Evolutionary conservation across 1,139 yeast genomes (phyloP).

Genomic region (Candida sojae): DNA sequence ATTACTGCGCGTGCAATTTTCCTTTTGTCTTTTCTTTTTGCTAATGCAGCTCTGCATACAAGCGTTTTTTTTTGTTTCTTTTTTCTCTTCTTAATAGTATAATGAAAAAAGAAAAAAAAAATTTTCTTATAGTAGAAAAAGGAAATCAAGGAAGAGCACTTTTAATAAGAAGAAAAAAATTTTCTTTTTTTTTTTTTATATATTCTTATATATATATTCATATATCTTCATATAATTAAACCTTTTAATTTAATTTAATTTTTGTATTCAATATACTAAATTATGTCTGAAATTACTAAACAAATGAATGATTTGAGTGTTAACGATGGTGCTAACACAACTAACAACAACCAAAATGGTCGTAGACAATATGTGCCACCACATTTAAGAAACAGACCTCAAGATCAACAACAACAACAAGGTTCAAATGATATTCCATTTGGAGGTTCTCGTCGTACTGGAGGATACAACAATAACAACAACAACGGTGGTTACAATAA

Average conservation of each 20-base stretch:
- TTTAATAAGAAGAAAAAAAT: constrained; percentile 4
- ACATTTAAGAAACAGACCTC: constrained; percentile 49
- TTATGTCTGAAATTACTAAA: constrained; percentile 45
- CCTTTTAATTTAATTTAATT: constrained; percentile 3
- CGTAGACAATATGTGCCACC: constrained; percentile 65
- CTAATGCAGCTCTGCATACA: background rate
- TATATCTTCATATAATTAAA: background rate
- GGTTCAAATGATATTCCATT: constrained; percentile 8
- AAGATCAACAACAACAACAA: constrained; percentile 11
- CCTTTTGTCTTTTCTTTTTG: background rate
- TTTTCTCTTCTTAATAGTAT: background rate
- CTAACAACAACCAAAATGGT: constrained; percentile 15
- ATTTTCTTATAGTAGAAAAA: constrained; percentile 1
- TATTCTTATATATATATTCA: background rate
- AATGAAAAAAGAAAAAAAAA: background rate
- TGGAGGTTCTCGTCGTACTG: constrained; percentile 16
- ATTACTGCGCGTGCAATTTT: background rate
- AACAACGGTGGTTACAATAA: constrained; percentile 29
- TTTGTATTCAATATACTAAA: constrained; percentile 5
- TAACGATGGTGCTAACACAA: constrained; percentile 19
- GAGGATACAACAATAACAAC: constrained; percentile 17
- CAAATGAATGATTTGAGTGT: constrained; percentile 48
- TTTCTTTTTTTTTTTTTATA: constrained; percentile 2
- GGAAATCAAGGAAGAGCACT: background rate
- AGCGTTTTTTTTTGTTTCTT: background rate